phyloP scores from a whole-genome alignment of 2,329 filamentous ascomycete genomes.

The Sclerotinia spermophila region DNA sequence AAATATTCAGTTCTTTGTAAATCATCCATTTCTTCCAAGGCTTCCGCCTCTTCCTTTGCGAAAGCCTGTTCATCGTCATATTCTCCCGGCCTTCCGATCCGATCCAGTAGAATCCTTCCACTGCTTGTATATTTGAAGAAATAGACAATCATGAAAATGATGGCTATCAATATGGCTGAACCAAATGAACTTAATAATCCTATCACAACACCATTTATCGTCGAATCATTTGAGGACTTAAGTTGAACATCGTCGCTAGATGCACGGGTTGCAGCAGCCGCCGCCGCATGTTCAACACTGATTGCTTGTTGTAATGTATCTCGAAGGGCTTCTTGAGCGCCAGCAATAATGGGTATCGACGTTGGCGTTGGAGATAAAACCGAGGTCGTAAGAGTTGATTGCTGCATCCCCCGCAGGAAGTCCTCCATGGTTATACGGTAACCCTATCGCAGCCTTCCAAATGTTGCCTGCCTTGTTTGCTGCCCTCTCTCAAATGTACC shows the following conservation, averaged over 20 bases:
- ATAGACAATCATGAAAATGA: conserved; percentile 79
- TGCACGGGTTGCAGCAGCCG: neutral
- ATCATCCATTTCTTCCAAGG: conserved; percentile 93
- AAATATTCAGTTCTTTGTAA: conserved; percentile 85
- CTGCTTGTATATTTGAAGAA: conserved; percentile 88
- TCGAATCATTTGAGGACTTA: conserved; percentile 36
- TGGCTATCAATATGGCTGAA: conserved; percentile 77
- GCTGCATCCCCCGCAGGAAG: conserved; percentile 26
- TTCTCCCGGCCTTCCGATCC: conserved; percentile 88
- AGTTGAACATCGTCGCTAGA: conserved; percentile 3
- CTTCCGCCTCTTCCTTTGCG: conserved; percentile 88
- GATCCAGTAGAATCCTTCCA: conserved; percentile 88
- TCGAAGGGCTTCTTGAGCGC: conserved; percentile 15
- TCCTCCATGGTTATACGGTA: conserved; percentile 24
- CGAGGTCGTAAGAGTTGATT: conserved; percentile 28
- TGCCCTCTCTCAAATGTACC: neutral
- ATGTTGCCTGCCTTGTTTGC: neutral
- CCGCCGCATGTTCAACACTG: neutral
- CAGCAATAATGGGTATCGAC: conserved; percentile 18
- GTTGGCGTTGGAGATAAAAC: conserved; percentile 15
- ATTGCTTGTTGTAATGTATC: conserved; percentile 13
- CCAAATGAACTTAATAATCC: conserved; percentile 92
- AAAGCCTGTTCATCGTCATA: conserved; percentile 98
- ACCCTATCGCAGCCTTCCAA: conserved; percentile 17
- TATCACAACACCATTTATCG: conserved; percentile 79